These are phyloP conservation scores for Trichoderma koningii DNA, from an alignment of 2,329 filamentous ascomycete genomes.

Conservation along the genomic window DNA sequence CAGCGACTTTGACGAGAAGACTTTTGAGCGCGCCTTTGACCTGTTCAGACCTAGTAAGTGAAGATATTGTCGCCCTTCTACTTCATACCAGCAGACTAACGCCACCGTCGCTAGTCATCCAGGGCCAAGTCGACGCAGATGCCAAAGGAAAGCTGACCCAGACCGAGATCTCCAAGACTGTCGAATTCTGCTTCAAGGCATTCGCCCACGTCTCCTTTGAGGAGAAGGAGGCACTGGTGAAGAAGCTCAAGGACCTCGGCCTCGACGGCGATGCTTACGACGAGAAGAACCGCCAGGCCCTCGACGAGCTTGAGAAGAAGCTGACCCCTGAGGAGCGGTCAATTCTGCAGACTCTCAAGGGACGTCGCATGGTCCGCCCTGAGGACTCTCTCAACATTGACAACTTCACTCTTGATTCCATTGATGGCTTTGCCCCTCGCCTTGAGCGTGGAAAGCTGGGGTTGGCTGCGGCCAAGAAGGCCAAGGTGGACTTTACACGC, in stretches of 20 bases:
- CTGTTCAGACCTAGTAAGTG: constrained; percentile 38
- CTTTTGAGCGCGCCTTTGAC: constrained; percentile 48
- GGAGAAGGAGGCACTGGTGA: constrained; percentile 28
- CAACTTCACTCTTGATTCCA: constrained; percentile 37
- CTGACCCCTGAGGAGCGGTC: constrained; percentile 32
- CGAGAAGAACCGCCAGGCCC: constrained; percentile 9
- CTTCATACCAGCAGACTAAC: background rate
- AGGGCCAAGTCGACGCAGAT: constrained; percentile 40
- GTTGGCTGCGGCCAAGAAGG: background rate
- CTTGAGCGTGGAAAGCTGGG: background rate
- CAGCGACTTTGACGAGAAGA: constrained; percentile 45
- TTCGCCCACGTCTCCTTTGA: constrained; percentile 32
- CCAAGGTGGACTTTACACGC: background rate
- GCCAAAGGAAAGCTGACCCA: constrained; percentile 36
- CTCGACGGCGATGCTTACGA: background rate
- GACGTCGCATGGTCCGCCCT: constrained; percentile 39
- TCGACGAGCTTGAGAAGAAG: constrained; percentile 27
- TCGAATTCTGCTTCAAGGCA: constrained; percentile 41
- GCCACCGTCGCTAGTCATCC: constrained; percentile 41
- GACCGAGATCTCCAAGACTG: constrained; percentile 37
- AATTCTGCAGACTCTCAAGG: constrained; percentile 37
- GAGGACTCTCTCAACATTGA: constrained; percentile 39
- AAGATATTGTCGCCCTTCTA: background rate
- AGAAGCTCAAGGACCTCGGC: constrained; percentile 28
- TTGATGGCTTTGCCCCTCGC: constrained; percentile 31